Evolutionary conservation across 2,329 filamentous ascomycete species (phyloP).

Genomic region (Cladophialophora psammophila): DNA sequence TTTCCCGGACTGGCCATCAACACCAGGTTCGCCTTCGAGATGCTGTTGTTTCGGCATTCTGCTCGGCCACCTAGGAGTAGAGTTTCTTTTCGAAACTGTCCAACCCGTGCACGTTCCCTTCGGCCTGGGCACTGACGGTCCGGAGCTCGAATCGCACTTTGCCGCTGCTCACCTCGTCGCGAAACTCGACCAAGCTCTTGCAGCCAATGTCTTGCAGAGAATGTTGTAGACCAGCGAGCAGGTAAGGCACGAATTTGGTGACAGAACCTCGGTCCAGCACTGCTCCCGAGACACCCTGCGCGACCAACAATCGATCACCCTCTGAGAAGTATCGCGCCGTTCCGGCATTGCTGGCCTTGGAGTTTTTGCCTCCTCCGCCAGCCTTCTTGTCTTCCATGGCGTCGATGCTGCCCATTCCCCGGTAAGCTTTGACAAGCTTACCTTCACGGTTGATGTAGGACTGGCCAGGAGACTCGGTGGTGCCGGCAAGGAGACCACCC

Average conservation of each 20-base stretch:
- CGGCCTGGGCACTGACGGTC: conserved; percentile 91
- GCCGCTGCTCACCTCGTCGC: conserved; percentile 75
- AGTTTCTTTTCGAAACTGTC: conserved; percentile 99
- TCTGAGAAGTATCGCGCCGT: conserved; percentile 99
- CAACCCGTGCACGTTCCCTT: conserved; percentile 95
- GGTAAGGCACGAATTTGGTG: conserved; percentile 94
- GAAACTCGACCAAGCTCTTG: conserved; percentile 78
- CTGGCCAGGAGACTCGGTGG: conserved; percentile 94
- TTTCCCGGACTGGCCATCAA: conserved; percentile 1
- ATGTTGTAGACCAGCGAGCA: conserved; percentile 95
- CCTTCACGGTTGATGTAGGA: conserved; percentile 96
- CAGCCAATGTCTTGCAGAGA: conserved; percentile 94
- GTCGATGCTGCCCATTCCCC: conserved; percentile 98
- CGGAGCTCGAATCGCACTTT: conserved; percentile 90
- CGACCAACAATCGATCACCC: conserved; percentile 91
- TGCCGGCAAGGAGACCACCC: conserved; percentile 96
- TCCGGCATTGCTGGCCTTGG: conserved; percentile 81
- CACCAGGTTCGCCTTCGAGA: conserved; percentile 19
- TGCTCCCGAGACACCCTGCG: conserved; percentile 89
- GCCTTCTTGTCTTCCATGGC: conserved; percentile 99
- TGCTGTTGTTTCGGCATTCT: conserved; percentile 7
- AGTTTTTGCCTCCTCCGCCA: conserved; percentile 71
- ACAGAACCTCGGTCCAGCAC: conserved; percentile 71
- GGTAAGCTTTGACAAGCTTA: conserved; percentile 98
- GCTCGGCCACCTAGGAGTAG: conserved; percentile 72